Base-by-base conservation (phyloP, 345 rosid species). In the Lepidium aucheri region DNA sequence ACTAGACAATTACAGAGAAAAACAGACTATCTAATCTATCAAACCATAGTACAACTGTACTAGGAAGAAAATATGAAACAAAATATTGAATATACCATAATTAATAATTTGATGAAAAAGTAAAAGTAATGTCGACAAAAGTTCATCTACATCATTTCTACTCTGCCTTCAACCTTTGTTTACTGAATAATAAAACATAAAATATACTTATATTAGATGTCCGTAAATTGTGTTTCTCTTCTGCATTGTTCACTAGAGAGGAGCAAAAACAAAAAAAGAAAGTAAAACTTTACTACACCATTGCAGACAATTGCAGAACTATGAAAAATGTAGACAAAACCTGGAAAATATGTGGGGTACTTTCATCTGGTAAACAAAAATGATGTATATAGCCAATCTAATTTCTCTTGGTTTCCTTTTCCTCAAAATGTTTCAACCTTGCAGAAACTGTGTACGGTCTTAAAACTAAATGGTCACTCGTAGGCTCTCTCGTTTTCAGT, bases 271-370 rank as follows among this genome's bases (percentile, higher is more conserved):
- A 46, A 7, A 26, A 28, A 49, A 42, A 53, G 40, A 2, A 5
- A 24, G 40, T 13, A 60, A 50, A 42, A 40, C 41, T 53, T 33
- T 69, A 60, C 68, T 50, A 70, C 62, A 70, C 50, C 62, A 46
- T 36, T 50, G 53, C 35, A 50, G 40, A 56, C 33, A 28, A 46
- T 15, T 22, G 40, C 67, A 62, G 63, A 70, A 70, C 63, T 63
- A 63, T n/a, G n/a, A 24, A 5, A 45, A 45, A 17, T 17, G 32
- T 53, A 62, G 33, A 53, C 56, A 50, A 58, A 47, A 47, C 57
- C 57, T 0, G 9, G 44, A 44, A 35, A 54, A 7, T 3, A 45
- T 56, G 55, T 2, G 10, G 58, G 7, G 42, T n/a, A 32, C 54
- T 60, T 53, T 24, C 53, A 60, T 22, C 55, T 45, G 10, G 35